Evolutionary conservation across 2,329 filamentous ascomycete genomes (phyloP).

Genomic region (Botrytis galanthina): DNA sequence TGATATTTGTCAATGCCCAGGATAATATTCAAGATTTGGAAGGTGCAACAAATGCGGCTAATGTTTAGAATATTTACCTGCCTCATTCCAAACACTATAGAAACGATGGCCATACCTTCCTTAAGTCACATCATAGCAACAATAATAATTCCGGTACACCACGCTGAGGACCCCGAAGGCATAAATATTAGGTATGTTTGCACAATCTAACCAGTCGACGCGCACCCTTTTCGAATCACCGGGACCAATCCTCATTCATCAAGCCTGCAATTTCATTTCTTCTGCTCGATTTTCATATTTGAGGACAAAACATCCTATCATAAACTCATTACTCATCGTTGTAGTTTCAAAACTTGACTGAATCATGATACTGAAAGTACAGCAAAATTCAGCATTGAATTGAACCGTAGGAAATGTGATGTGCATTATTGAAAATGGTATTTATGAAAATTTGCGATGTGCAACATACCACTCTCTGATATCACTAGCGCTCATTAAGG

Average conservation of each 20-base stretch:
- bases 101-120: neutral
- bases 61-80: neutral
- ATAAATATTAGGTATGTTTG: neutral
- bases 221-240: neutral
- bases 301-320: neutral
- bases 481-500: neutral
- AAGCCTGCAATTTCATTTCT: neutral
- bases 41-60: neutral
- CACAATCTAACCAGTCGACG: neutral
- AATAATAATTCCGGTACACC: neutral
- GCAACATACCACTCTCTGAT: neutral
- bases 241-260: neutral
- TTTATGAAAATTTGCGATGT: neutral
- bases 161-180: neutral
- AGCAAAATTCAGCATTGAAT: neutral
- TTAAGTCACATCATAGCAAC: neutral
- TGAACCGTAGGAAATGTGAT: neutral
- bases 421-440: too few species aligned
- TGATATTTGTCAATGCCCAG: neutral
- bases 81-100: neutral
- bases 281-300: neutral
- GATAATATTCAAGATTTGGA: neutral
- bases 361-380: neutral
- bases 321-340: too few species aligned
- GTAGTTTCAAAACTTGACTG: fast-evolving